Percentiles rank a stretch among this genome's conserved stretches.
Evolutionary conservation across 345 rosid species (phyloP).

Genomic region (Melaleuca quinquenervia): DNA sequence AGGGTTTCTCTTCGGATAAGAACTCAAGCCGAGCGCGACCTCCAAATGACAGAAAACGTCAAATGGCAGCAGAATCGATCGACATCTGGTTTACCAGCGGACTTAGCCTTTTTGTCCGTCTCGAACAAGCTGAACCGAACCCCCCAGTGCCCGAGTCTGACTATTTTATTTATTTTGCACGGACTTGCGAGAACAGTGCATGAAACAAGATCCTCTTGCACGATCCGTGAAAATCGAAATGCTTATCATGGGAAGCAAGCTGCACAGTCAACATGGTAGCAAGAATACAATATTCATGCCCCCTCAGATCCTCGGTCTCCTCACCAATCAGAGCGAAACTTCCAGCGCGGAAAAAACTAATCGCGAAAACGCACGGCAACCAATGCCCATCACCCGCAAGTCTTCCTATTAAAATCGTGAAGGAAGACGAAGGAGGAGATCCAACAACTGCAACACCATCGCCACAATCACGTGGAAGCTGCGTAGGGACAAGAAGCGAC

Average conservation of each 20-base stretch:
- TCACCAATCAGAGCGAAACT: background rate
- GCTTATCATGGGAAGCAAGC: background rate
- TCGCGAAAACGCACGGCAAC: background rate
- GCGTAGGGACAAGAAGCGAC: background rate
- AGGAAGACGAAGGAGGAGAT: background rate
- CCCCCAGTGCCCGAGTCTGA: background rate
- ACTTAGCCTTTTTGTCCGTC: background rate
- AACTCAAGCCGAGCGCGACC: background rate
- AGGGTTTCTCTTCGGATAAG: background rate
- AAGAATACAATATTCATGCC: background rate
- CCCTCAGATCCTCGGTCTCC: background rate
- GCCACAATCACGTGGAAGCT: background rate
- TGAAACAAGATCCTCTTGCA: background rate
- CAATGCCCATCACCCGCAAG: background rate
- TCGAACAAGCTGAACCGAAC: background rate
- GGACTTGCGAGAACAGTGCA: background rate
- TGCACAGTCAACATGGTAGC: background rate
- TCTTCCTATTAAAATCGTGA: background rate
- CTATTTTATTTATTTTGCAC: background rate
- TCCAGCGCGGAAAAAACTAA: background rate
- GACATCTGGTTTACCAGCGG: background rate
- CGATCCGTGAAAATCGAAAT: background rate
- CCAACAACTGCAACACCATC: background rate
- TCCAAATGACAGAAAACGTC: background rate
- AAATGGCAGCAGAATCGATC: background rate